Base-by-base conservation (phyloP, 2,329 filamentous ascomycete species). In the Epichloe typhina region DNA sequence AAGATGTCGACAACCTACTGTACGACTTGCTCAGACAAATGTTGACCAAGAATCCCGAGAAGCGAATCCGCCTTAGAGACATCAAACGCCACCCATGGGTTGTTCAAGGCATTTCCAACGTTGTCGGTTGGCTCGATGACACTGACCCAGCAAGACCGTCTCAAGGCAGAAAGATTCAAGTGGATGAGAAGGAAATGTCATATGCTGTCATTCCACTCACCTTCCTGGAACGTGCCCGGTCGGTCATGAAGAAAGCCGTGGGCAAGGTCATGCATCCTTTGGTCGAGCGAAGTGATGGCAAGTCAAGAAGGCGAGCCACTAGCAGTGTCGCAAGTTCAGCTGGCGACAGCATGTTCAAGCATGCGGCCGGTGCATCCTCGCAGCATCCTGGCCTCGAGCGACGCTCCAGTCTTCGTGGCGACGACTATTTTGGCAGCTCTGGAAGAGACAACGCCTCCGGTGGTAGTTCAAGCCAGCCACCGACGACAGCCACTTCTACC, bases 61-160 rank as follows among this genome's bases (percentile, higher is more conserved):
- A 90, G 67, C 83, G 93, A 39, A 96, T 98, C 60, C 86, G 87
- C 7, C 73, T 98, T 48, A 82, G 84, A 53, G 91, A 96, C 59
- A 91, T 97, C 60, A 97, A 97, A 66, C 84, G 86, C 53, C 93
- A 98, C 63, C 83, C 84, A 5, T 98, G 93, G 93, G 84, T 97
- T 15, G 74, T 91, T 1, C 74, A 83, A 52, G 89, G 85, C 55
- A 79, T 97, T 44, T 71, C 79, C 36, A 84, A 95, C 58, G 79
- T 84, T 38, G 72, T 80, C 35, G 74, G 76, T 9, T 98, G 93
- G 93, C 79, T 96, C n/a, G 88, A 95, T 59, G 88, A 95, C 55
- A 95, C 90, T 1, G 91, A 97, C 61, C 89, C 90, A 2, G 83
- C 81, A 38, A 79, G 83, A 37, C 84, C 84, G 53, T 84, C 82